These are phyloP conservation scores for Trichoderma arundinaceum DNA, from an alignment of 2,329 filamentous ascomycete species.

Conservation along the genomic window DNA sequence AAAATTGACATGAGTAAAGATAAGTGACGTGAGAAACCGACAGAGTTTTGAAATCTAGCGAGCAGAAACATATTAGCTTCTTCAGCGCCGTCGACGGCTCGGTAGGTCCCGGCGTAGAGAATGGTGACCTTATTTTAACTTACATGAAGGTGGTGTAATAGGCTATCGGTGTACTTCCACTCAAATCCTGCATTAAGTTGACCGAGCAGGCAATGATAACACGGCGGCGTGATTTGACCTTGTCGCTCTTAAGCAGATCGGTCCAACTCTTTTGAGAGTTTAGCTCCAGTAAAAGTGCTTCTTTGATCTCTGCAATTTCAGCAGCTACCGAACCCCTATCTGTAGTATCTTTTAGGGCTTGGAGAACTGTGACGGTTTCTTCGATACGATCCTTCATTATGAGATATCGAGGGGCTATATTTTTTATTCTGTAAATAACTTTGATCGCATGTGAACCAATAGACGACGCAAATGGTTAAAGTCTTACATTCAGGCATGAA, in stretches of 20 bases:
- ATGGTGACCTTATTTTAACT: slow-evolving; percentile 10
- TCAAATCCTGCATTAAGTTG: slow-evolving; percentile 51
- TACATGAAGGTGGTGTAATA: slow-evolving; percentile 53
- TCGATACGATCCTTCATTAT: slow-evolving; percentile 47
- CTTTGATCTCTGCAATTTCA: slow-evolving; percentile 27
- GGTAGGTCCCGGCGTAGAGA: neutral
- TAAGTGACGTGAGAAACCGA: slow-evolving; percentile 50
- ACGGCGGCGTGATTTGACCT: slow-evolving; percentile 43
- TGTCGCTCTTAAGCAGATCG: slow-evolving; percentile 42
- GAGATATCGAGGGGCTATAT: slow-evolving; percentile 50
- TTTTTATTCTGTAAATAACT: neutral
- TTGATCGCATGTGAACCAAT: slow-evolving; percentile 37
- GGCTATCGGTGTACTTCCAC: slow-evolving; percentile 47
- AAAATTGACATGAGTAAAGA: slow-evolving; percentile 59
- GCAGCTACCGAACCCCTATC: slow-evolving; percentile 36
- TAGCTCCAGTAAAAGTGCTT: slow-evolving; percentile 20
- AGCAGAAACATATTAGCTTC: neutral
- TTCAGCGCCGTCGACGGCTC: neutral
- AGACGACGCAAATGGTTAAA: too few relatives aligned
- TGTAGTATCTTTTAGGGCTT: slow-evolving; percentile 44
- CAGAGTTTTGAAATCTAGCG: slow-evolving; percentile 48
- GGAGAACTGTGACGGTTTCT: slow-evolving; percentile 46
- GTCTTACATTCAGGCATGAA: slow-evolving; percentile 35
- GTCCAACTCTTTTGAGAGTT: slow-evolving; percentile 42
- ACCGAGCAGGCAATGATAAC: slow-evolving; percentile 44